Conservation (phyloP, 495 filamentous ascomycete species). For the Neurospora sp. region DNA sequence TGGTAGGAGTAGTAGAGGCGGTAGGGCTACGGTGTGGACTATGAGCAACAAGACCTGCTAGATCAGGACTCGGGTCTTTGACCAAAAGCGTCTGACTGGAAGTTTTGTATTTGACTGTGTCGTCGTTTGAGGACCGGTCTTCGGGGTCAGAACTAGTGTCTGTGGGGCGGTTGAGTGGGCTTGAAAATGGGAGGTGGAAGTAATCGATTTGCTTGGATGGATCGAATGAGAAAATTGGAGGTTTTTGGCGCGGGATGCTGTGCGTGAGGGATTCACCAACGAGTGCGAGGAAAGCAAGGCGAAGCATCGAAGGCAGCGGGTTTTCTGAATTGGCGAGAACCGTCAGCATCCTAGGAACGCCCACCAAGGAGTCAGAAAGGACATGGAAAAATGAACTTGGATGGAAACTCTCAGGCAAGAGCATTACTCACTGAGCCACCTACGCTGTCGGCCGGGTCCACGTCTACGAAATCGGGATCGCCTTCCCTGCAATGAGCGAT, state of each 20-base stretch:
- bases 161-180: background rate
- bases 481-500: background rate
- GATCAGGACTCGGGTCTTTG: background rate
- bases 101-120: background rate
- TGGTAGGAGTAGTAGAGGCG: background rate
- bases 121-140: background rate
- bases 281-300: background rate
- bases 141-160: background rate
- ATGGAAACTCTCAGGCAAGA: background rate
- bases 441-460: background rate
- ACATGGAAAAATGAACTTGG: background rate
- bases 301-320: background rate
- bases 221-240: background rate
- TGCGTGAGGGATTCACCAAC: background rate
- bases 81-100: background rate
- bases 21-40: background rate
- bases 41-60: background rate
- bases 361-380: background rate
- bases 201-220: background rate
- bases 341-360: background rate
- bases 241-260: background rate
- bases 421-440: background rate
- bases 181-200: background rate
- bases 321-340: background rate
- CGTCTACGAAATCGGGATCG: background rate